Evolutionary conservation across 2,329 filamentous ascomycete genomes (phyloP).

Genomic region (Claviceps africana): DNA sequence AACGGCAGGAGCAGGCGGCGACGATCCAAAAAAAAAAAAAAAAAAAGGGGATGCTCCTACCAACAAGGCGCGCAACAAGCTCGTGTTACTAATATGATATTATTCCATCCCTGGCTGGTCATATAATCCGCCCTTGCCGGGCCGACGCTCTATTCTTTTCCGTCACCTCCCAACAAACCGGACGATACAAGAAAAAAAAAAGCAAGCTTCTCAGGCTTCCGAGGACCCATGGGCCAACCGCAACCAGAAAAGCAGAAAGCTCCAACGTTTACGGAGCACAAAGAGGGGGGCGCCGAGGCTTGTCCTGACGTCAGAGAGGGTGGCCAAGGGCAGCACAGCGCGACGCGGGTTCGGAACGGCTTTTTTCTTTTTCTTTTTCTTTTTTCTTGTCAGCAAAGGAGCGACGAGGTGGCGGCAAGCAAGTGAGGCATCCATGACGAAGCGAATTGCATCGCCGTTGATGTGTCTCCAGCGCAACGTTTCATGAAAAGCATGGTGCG

Average conservation of each 20-base stretch:
- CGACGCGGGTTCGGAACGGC: not conserved
- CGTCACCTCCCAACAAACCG: not conserved
- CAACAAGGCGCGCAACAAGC: not conserved
- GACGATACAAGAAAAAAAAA: not conserved
- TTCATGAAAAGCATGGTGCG: not conserved
- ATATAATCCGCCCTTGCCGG: not conserved
- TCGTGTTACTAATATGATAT: too few species aligned
- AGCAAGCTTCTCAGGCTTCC: not conserved
- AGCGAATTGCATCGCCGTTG: not conserved
- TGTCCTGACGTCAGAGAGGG: slow-evolving; percentile 1
- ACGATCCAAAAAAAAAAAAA: too few species aligned
- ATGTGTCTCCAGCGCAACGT: not conserved
- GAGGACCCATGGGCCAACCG: not conserved
- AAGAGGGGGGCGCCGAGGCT: not conserved
- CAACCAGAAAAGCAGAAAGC: not conserved
- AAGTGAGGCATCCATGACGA: not conserved
- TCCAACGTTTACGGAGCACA: not conserved
- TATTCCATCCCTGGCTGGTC: not conserved
- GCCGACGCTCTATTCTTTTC: not conserved
- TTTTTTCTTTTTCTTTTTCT: too few species aligned
- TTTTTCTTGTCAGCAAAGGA: not conserved
- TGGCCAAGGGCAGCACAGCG: not conserved
- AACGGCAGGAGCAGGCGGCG: not conserved
- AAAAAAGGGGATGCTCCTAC: not conserved
- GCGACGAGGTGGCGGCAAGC: too few species aligned